Conservation (phyloP, 2,329 filamentous ascomycete genomes). For the Paraconiothyrium sp. region DNA sequence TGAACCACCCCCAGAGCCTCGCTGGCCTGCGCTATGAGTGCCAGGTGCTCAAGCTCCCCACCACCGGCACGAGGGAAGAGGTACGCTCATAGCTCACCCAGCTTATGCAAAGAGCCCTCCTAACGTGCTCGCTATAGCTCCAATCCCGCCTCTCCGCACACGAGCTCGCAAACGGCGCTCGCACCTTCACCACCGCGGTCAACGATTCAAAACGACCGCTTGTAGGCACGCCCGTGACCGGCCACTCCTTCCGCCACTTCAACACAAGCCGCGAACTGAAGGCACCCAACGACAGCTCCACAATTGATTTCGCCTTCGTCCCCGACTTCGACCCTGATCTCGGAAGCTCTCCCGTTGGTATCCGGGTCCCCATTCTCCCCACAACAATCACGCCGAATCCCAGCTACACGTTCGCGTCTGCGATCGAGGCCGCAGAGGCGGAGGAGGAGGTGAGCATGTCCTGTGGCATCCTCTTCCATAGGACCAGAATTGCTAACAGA, state of each 20-base stretch:
- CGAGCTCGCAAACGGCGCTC: conserved; percentile 59
- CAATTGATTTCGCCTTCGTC: conserved; percentile 71
- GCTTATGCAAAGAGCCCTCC: not conserved
- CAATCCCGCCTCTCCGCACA: conserved; percentile 63
- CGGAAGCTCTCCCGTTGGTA: conserved; percentile 42
- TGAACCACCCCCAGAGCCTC: conserved; percentile 61
- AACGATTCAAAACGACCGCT: conserved; percentile 56
- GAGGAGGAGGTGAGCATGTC: conserved; percentile 32
- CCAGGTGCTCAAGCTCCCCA: conserved; percentile 58
- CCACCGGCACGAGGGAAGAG: conserved; percentile 60
- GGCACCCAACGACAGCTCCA: conserved; percentile 65
- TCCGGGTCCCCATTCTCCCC: conserved; percentile 62
- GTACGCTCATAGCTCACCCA: conserved; percentile 42
- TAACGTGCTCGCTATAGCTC: conserved; percentile 49
- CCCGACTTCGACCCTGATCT: conserved; percentile 60
- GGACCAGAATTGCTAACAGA: conserved; percentile 17
- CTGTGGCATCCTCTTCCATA: not conserved
- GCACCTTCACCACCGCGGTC: conserved; percentile 65
- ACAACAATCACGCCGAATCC: conserved; percentile 30
- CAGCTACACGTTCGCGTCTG: conserved; percentile 10
- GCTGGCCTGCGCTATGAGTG: conserved; percentile 63
- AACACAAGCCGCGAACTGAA: conserved; percentile 69
- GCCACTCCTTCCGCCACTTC: conserved; percentile 61
- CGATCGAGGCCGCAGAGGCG: conserved; percentile 27
- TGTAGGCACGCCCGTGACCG: conserved; percentile 37